Percentiles rank a stretch among this genome's conserved stretches.
phyloP scores from a whole-genome alignment of 1,139 yeast genomes.

The Geotrichum citri-aurantii region DNA sequence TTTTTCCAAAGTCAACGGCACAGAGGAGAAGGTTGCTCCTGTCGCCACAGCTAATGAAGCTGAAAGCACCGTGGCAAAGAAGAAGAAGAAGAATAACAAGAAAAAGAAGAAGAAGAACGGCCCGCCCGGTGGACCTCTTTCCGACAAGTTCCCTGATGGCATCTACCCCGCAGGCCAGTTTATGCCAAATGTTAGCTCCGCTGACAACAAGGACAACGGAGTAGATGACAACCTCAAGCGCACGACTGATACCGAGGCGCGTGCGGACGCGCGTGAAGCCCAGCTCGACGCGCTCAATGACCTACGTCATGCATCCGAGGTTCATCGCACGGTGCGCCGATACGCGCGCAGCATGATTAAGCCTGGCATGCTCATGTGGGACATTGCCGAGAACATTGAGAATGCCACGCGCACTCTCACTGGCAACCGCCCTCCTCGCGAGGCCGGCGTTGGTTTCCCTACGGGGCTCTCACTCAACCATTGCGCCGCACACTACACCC shows the following conservation, averaged over 20 bases:
- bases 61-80: conserved; percentile 4
- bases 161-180: conserved; percentile 14
- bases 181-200: conserved; percentile 61
- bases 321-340: conserved; percentile 84
- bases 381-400: conserved; percentile 85
- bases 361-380: conserved; percentile 92
- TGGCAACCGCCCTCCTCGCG: conserved; percentile 51
- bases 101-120: conserved; percentile 18
- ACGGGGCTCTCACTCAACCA: conserved; percentile 91
- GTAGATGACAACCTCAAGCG: conserved; percentile 67
- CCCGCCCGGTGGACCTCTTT: conserved; percentile 18
- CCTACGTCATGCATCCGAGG: conserved; percentile 92
- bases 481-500: conserved; percentile 97
- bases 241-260: conserved; percentile 78
- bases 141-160: conserved; percentile 14
- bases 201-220: conserved; percentile 45
- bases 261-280: conserved; percentile 69
- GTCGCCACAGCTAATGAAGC: background rate
- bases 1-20: background rate
- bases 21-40: background rate
- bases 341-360: conserved; percentile 67
- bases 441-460: conserved; percentile 94
- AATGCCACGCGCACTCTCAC: conserved; percentile 73
- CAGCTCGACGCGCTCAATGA: conserved; percentile 63
- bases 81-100: conserved; percentile 15